phyloP scores from a whole-genome alignment of 768 basidiomycete species.

The Kwoniella dendrophila region DNA sequence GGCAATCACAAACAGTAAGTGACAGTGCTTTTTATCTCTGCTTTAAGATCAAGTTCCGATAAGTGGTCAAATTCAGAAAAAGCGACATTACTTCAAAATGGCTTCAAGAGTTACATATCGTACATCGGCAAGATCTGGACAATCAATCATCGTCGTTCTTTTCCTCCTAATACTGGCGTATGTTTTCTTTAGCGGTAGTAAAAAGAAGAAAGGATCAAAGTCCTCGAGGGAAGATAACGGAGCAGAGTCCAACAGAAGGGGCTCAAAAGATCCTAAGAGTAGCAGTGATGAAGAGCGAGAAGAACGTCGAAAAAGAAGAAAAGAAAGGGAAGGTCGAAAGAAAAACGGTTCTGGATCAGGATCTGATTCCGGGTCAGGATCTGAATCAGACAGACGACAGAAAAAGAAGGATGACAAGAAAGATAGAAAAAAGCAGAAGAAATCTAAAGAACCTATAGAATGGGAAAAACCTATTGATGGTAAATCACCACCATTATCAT shows the following conservation, averaged over 20 bases:
- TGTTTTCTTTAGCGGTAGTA: slow-evolving; percentile 11
- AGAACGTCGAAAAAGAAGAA: neutral
- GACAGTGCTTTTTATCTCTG: neutral
- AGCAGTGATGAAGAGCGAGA: neutral
- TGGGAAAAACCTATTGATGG: slow-evolving; percentile 9
- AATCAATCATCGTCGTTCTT: slow-evolving; percentile 16
- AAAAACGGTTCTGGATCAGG: neutral
- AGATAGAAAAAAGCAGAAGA: slow-evolving; percentile 5
- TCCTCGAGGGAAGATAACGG: too few species aligned
- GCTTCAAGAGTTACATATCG: neutral
- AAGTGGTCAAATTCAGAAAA: too few species aligned
- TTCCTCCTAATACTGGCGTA: slow-evolving; percentile 8
- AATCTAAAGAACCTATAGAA: neutral
- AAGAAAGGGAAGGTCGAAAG: neutral
- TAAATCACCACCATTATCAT: neutral
- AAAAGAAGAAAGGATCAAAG: slow-evolving; percentile 1
- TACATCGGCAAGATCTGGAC: neutral
- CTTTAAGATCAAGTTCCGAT: neutral
- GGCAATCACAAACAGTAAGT: too few species aligned
- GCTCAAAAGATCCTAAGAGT: too few species aligned
- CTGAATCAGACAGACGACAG: too few species aligned
- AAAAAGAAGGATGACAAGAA: slow-evolving; percentile 5
- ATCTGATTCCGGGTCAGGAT: too few species aligned
- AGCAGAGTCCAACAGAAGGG: too few species aligned
- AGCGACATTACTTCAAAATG: slow-evolving; percentile 6